phyloP scores from a whole-genome alignment of 345 rosid species.

The thale cress (Arabidopsis thaliana) region DNA sequence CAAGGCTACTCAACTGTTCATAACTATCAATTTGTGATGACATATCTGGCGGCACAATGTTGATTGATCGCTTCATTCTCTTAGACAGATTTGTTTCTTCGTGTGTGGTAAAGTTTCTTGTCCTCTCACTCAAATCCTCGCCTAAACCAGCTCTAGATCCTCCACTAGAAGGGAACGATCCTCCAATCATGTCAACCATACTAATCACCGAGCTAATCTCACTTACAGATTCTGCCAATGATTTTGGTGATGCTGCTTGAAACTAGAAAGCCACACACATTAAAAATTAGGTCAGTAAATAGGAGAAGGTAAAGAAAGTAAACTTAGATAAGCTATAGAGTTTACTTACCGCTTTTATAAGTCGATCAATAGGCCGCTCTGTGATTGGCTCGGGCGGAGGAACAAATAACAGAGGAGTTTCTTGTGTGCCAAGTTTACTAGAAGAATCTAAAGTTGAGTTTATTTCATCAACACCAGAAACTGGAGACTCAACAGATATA shows the following conservation, averaged over 20 bases:
- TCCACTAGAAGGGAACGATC: slow-evolving; percentile 67
- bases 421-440: slow-evolving; percentile 37
- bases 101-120: slow-evolving; percentile 61
- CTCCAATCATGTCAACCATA: slow-evolving; percentile 74
- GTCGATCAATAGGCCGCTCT: slow-evolving; percentile 78
- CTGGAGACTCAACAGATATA: slow-evolving; percentile 52
- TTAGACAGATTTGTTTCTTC: slow-evolving; percentile 59
- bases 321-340: not conserved
- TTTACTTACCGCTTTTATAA: slow-evolving; percentile 71
- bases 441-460: not conserved
- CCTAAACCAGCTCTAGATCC: slow-evolving; percentile 81
- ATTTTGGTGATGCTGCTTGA: slow-evolving; percentile 60
- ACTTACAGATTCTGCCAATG: slow-evolving; percentile 64
- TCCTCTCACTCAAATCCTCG: slow-evolving; percentile 80
- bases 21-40: slow-evolving; percentile 62
- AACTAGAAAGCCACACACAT: slow-evolving; percentile 49
- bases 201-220: slow-evolving; percentile 79
- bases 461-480: slow-evolving; percentile 19
- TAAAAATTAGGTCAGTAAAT: slow-evolving; percentile 8
- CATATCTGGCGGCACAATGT: slow-evolving; percentile 65
- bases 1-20: slow-evolving; percentile 63
- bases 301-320: not conserved
- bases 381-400: slow-evolving; percentile 60
- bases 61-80: slow-evolving; percentile 71
- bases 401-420: slow-evolving; percentile 65